A percentile compares a stretch with the other conserved stretches of the same genome.
phyloP scores from a whole-genome alignment of 2,329 filamentous ascomycete species.

The Chrysoporthe cubensis region DNA sequence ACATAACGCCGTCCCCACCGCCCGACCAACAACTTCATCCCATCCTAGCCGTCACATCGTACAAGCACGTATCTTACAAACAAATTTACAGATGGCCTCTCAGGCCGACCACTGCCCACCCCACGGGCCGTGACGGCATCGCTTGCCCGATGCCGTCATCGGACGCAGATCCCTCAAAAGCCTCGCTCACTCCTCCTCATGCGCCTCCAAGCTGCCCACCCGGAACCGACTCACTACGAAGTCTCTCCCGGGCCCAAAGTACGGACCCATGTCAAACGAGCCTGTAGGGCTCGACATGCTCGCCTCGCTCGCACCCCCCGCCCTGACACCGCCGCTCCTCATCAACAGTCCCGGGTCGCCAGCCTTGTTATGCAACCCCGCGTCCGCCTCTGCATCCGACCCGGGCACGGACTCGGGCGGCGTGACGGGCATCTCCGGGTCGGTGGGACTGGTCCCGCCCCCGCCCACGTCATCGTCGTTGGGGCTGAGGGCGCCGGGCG shows the following conservation, averaged over 20 bases:
- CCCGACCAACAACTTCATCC: neutral
- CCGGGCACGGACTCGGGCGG: slow-evolving; percentile 17
- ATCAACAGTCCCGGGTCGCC: neutral
- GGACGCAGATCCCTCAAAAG: neutral
- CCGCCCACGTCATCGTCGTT: slow-evolving; percentile 15
- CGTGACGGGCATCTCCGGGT: slow-evolving; percentile 14
- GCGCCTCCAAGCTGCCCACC: slow-evolving; percentile 27
- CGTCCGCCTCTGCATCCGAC: neutral
- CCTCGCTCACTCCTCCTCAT: slow-evolving; percentile 26
- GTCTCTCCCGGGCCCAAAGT: slow-evolving; percentile 20
- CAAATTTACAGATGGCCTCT: neutral
- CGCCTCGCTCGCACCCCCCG: neutral
- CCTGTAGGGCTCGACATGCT: neutral
- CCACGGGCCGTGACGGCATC: neutral
- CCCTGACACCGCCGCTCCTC: neutral
- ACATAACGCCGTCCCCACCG: neutral
- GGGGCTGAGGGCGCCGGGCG: slow-evolving; percentile 20
- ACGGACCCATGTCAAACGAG: slow-evolving; percentile 20
- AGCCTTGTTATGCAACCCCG: neutral
- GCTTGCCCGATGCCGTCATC: neutral
- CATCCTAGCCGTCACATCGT: neutral
- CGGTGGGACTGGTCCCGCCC: slow-evolving; percentile 21
- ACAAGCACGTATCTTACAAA: neutral
- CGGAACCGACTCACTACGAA: slow-evolving; percentile 26
- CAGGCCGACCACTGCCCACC: neutral